Base-by-base conservation (phyloP, 768 basidiomycete species). In the Boletus reticulatus region DNA sequence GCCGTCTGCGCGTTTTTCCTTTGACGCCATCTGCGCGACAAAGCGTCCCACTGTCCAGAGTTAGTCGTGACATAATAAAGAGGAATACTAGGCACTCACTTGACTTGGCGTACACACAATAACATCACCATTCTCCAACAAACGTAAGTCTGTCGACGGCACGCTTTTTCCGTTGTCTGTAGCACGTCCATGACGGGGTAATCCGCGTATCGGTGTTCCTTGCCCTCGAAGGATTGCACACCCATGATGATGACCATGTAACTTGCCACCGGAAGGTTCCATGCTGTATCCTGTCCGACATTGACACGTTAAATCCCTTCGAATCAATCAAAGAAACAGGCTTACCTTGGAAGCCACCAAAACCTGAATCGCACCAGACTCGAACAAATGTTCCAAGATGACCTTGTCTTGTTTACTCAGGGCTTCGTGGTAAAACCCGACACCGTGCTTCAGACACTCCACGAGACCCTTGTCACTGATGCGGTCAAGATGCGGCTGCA, bases 181-280 rank as follows among this genome's bases (percentile, higher is more conserved):
- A 98, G 81, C 7, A 99, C 91, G 63, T 98, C 96, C 82, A 96
- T 96, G 55, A 99, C 94, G 4, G 96, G 94, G 68, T 98, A 98
- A 72, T 98, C 97, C 61, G 95, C 81, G 62, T 99, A 99, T 43
- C 97, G 90, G 67, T 98, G 97, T 65, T 99, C 97, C 72, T 94
- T 92, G 67, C 96, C 96, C 71, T 98, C 95, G 63, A 90, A 98
- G 56, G 74, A 88, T 67, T 99, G 97, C 1, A 98, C 94, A n/a
- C 96, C 96, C 95, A 98, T 98, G 63, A 99, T 93, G 69, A 99
- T 87, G 42, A 98, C 95, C 93, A 98, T 97, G 72, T 97, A 95
- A 55, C 92, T 87, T 0, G 93, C 84, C 17, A 97, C 85, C 0
- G 97, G 95, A 8, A 99, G 78, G 66, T 86, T 93, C 97, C 97